Base-by-base conservation (phyloP, 2,329 filamentous ascomycete genomes). In the Scytalidium lignicola region DNA sequence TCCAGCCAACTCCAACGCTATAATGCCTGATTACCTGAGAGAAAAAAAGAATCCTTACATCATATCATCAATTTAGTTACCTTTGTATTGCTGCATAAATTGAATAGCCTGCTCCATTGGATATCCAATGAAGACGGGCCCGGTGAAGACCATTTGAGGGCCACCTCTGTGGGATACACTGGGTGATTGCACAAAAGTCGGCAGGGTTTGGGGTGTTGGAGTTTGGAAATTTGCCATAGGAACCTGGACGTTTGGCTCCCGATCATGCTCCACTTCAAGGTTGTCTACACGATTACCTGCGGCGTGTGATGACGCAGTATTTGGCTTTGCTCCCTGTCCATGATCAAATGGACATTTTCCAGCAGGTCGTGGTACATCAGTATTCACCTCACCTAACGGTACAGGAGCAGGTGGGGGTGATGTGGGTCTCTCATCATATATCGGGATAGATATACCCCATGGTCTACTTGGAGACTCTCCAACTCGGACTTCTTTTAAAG, bases 51-150 rank as follows among this genome's bases (percentile, higher is more conserved):
- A 5, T 37, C 32, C 12, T 37, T 17, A 37, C 32, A 37, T 17
- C 32, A n/a, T 17, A 5, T 56, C 37, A 49, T 43, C 57, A 51
- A 52, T 57, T 51, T 50, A 28, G 48, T 52, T 43, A 37, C 52
- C 48, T 42, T 59, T 60, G 44, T 58, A 64, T 47, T 65, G 61
- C 57, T 86, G 83, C 73, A 95, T 78, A 46, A 95, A 77, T 48
- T 80, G 75, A 20, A 88, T 79, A n/a, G 88, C 87, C 64, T 95
- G 85, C 51, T 95, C 88, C 53, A 90, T 79, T 9, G 86, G 83
- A 62, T 96, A 96, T 0, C 92, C 92, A 59, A 97, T 89, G 62
- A 96, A 96, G 0, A 96, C 90, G 0, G 92, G 92, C 0, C 92
- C 92, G 8, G 88, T 95, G 63, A 96, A 96, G 0, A 95, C 75